A percentile compares a stretch with the other conserved stretches of the same genome.
These are phyloP conservation scores for Gentiana straminea DNA, from an alignment of 257 asterid species.

Conservation along the genomic window DNA sequence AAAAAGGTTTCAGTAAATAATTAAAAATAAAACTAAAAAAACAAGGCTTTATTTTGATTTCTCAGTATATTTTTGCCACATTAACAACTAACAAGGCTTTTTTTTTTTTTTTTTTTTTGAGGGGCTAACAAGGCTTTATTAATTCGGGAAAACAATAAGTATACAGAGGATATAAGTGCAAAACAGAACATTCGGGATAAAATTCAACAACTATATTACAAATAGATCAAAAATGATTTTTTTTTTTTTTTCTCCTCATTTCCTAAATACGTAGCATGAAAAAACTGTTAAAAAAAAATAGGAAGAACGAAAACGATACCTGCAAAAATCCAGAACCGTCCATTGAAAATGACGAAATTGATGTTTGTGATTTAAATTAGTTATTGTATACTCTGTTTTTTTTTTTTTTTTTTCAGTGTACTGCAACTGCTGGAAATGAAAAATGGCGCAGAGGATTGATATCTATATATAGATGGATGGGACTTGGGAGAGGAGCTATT, in stretches of 20 bases:
- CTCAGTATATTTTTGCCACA: too few species aligned
- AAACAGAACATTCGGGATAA: background rate
- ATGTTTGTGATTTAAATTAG: too few species aligned
- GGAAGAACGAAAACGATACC: background rate
- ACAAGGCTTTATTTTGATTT: too few species aligned
- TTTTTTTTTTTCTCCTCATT: background rate
- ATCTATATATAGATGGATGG: too few species aligned
- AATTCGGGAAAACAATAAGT: background rate
- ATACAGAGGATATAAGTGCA: background rate
- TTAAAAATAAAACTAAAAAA: background rate
- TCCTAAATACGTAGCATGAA: too few species aligned
- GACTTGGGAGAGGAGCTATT: too few species aligned
- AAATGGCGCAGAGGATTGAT: too few species aligned
- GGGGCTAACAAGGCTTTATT: background rate
- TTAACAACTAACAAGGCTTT: too few species aligned
- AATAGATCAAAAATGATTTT: background rate
- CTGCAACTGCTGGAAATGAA: too few species aligned
- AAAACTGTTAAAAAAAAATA: background rate
- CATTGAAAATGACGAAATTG: background rate
- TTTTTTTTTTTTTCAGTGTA: too few species aligned
- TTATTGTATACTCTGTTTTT: too few species aligned
- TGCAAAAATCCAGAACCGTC: background rate
- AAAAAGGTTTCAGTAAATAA: background rate
- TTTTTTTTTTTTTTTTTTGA: too few species aligned
- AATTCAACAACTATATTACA: background rate